Evolutionary conservation across 257 asterid species (phyloP).

Genomic region (Salvia splendens): DNA sequence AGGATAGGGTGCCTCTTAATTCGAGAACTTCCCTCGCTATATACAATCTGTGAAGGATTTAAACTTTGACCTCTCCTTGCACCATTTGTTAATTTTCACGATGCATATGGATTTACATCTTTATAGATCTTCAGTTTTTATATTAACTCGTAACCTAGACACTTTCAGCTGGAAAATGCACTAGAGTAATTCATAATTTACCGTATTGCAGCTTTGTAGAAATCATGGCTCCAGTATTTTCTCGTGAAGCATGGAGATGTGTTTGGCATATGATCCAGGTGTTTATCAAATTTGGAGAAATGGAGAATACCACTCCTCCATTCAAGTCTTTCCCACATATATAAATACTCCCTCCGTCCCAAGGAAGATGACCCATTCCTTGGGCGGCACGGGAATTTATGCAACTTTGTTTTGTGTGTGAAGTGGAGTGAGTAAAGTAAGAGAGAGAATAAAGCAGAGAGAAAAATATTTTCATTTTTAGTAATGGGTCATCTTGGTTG

Average conservation of each 20-base stretch:
- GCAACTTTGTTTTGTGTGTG: no score
- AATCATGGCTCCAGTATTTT: constrained; percentile 99
- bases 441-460: no score
- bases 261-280: constrained; percentile 99
- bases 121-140: constrained; percentile 6
- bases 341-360: no score
- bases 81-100: no score
- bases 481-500: no score
- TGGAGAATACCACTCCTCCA: background rate
- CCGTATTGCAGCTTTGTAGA: constrained; percentile 80
- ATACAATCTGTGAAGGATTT: no score
- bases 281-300: constrained; percentile 26
- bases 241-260: constrained; percentile 99
- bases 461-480: no score
- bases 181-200: constrained; percentile 16
- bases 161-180: background rate
- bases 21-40: background rate
- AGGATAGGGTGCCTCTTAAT: background rate
- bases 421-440: no score
- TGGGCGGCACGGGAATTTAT: no score
- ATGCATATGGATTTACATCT: no score
- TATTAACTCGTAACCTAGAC: constrained; percentile 10
- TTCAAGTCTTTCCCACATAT: background rate
- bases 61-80: background rate
- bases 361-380: no score